phyloP scores from a whole-genome alignment of 208 protist genomes.

The Crithidia bombi region DNA sequence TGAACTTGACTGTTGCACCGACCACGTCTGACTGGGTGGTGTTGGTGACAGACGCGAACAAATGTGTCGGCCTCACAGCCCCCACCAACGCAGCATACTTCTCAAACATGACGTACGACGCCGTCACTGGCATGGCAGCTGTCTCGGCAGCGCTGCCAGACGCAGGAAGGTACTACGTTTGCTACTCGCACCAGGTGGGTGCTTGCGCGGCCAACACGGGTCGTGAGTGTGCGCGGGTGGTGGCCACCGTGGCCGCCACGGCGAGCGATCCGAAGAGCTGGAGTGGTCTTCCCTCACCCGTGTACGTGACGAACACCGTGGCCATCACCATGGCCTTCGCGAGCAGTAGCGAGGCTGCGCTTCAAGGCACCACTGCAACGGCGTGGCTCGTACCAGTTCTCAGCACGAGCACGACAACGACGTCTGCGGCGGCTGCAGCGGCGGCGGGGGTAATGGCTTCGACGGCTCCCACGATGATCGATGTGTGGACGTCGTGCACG shows the following conservation, averaged over 20 bases:
- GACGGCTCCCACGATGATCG: constrained; percentile 34
- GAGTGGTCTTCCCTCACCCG: constrained; percentile 47
- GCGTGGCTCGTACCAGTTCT: constrained; percentile 49
- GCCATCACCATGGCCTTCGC: constrained; percentile 46
- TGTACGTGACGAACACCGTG: constrained; percentile 57
- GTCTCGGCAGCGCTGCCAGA: constrained; percentile 57
- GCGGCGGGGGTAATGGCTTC: too few species aligned
- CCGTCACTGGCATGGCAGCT: constrained; percentile 12
- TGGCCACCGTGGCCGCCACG: constrained; percentile 62
- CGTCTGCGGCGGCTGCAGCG: too few species aligned
- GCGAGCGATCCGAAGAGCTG: constrained; percentile 56
- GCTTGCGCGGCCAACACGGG: constrained; percentile 35
- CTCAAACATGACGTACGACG: constrained; percentile 30
- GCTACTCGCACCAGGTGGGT: constrained; percentile 68
- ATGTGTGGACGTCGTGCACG: constrained; percentile 53
- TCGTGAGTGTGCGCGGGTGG: constrained; percentile 75
- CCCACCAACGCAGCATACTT: constrained; percentile 45
- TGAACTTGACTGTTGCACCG: constrained; percentile 48
- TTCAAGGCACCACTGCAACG: constrained; percentile 23
- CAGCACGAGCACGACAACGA: constrained; percentile 15
- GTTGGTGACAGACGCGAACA: constrained; percentile 44
- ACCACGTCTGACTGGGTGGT: constrained; percentile 65
- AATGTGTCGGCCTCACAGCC: constrained; percentile 52
- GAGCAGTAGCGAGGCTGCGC: constrained; percentile 25
- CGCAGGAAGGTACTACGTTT: constrained; percentile 76